phyloP scores from a whole-genome alignment of 768 basidiomycete species.

The Boletus rubroflammeus region DNA sequence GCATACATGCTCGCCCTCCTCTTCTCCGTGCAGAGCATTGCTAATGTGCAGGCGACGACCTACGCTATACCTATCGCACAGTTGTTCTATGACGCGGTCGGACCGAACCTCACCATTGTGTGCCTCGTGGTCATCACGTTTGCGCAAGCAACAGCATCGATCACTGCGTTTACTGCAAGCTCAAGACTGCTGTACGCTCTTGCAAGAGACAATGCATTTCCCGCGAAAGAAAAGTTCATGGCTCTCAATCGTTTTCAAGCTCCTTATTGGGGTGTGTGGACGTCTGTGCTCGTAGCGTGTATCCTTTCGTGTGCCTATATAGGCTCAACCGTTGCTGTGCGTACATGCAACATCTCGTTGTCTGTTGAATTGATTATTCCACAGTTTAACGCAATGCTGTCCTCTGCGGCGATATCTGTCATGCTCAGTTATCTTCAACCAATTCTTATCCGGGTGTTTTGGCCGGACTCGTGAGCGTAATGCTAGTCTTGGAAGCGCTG shows the following conservation, averaged over 20 bases:
- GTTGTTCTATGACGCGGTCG: conserved; percentile 53
- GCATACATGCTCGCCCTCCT: conserved; percentile 57
- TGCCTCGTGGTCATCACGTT: conserved; percentile 48
- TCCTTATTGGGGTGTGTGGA: conserved; percentile 54
- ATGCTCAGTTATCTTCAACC: conserved; percentile 59
- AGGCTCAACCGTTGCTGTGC: conserved; percentile 50
- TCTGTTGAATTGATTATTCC: background rate
- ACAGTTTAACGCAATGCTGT: conserved; percentile 54
- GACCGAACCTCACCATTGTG: conserved; percentile 43
- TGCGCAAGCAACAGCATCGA: conserved; percentile 52
- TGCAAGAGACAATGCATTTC: conserved; percentile 52
- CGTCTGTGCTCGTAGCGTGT: conserved; percentile 50
- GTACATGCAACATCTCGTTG: conserved; percentile 15
- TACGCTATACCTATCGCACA: conserved; percentile 61
- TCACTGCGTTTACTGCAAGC: conserved; percentile 57
- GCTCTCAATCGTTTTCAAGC: conserved; percentile 50
- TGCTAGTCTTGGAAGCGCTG: background rate
- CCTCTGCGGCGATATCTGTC: conserved; percentile 53
- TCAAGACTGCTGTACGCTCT: conserved; percentile 55
- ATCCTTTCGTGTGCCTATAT: conserved; percentile 57
- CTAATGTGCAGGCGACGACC: conserved; percentile 44
- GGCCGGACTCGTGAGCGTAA: conserved; percentile 44
- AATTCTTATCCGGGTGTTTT: conserved; percentile 55
- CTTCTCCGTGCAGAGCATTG: conserved; percentile 53
- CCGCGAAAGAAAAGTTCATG: conserved; percentile 45